Base-by-base conservation (phyloP, 768 basidiomycete species). In the Suillus spraguei region DNA sequence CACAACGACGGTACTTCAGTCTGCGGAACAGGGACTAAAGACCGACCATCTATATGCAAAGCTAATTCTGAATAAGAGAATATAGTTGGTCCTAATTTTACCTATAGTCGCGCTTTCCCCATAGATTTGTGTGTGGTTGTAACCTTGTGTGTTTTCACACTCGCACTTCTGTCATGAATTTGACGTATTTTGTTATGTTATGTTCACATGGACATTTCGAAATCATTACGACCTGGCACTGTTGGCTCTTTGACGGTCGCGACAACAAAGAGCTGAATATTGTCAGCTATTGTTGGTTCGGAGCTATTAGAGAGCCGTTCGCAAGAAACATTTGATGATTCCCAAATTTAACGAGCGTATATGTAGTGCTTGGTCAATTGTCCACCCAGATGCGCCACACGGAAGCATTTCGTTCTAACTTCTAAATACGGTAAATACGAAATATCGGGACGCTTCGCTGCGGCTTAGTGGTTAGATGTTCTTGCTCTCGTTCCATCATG, bases 401-500 rank as follows among this genome's bases (percentile, higher is more conserved):
- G 55, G 38, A 56, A 17, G 55, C 38, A 39, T 56, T 56, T 13
- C 13, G 20, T 35, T 28, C 65, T 41, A 33, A 36, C 64, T 60
- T 46, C 59, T 35, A 66, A 64, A 60, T 50, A 60, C 14, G 62
- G 59, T 65, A 17, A 20, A 11, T 41, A 41, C 39, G 42, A 20
- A 4, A n/a, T n/a, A 38, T 50, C 52, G 59, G 65, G 62, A 52
- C 52, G 54, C 33, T 63, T 35, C 22, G 55, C 42, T 38, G 63
- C 44, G 50, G 61, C 28, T 4, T 28, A 28, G 49, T 46, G 36
- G n/a, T 32, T 47, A 38, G 33, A 56, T 49, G 44, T 28, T 46
- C 64, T 60, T 55, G 54, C 61, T 55, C 39, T 65, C 64, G 22
- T 49, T 65, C 53, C 56, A 59, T 59, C 63, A 68, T 68, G 67